Base-by-base conservation (phyloP, 2,329 filamentous ascomycete genomes). In the Pseudohalonectria lignicola region DNA sequence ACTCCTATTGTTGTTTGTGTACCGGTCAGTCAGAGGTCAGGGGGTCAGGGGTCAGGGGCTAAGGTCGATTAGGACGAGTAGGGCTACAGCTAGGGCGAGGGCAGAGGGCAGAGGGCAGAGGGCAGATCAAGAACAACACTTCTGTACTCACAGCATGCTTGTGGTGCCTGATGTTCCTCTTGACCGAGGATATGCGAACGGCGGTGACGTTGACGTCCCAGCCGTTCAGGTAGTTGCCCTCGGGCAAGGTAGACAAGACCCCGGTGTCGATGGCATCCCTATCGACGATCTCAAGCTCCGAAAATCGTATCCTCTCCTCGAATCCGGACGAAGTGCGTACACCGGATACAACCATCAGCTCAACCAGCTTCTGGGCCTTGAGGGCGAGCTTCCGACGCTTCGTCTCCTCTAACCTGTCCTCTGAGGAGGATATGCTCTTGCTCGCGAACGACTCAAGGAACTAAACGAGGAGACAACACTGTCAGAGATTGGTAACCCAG, bases 321-420 rank as follows among this genome's bases (percentile, higher is more conserved):
- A 96, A 98, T 2, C 92, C 92, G 4, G 88, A 95, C 4, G 92
- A 87, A 1, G 92, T 98, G 25, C 85, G 86, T 41, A 98, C 82
- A 28, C 92, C 92, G 7, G 90, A 96, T 8, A 98, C 92, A 87
- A 98, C 95, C 92, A 98, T 98, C 43, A 98, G 69, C 67, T 98
- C 92, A 10, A 98, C 86, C 41, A 98, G 66, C 65, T 98, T 98
- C 58, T 92, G 82, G 34, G 85, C 86, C 71, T 98, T 98, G 50
- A 81, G 70, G 4, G 92, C 90, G 46, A 98, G 65, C 60, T 98
- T 98, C 47, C 80, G 74, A 41, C 92, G 76, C 66, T 98, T 98
- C 9, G 92, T 96, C 61, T 95, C 87, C 62, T 98, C 92, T 21
- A 96, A 66, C 4, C 92, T 78, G 56, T 98, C 92, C 62, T 96